These are phyloP conservation scores for Ramaria rubella DNA, from an alignment of 768 basidiomycete species.

Conservation along the genomic window DNA sequence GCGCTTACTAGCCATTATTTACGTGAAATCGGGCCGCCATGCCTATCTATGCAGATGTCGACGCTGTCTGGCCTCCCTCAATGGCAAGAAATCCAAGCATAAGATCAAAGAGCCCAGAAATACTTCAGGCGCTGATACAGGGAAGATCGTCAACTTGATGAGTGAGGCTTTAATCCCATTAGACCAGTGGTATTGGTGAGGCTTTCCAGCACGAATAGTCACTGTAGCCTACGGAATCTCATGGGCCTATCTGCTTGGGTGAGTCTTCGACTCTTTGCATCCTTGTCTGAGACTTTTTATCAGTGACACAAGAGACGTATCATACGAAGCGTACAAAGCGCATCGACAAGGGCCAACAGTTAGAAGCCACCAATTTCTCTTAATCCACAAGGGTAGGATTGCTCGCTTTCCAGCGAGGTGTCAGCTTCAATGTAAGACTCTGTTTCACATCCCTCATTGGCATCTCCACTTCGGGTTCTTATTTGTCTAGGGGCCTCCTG, in stretches of 20 bases:
- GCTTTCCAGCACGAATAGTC: constrained; percentile 68
- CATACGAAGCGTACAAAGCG: constrained; percentile 77
- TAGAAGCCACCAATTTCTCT: constrained; percentile 64
- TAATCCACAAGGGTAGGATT: constrained; percentile 63
- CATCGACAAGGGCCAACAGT: constrained; percentile 55
- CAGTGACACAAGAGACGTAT: constrained; percentile 50
- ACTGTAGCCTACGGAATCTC: constrained; percentile 75
- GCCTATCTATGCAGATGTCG: constrained; percentile 52
- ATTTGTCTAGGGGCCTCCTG: constrained; percentile 62
- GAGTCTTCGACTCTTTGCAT: constrained; percentile 14
- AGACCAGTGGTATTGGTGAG: constrained; percentile 81
- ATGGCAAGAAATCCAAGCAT: too few relatives aligned
- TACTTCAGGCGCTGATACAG: too few relatives aligned
- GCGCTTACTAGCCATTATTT: constrained; percentile 50
- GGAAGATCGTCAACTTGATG: too few relatives aligned
- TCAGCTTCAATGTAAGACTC: constrained; percentile 65
- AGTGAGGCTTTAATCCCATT: too few relatives aligned
- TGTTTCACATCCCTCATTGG: background rate
- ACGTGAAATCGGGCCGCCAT: constrained; percentile 36
- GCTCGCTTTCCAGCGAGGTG: constrained; percentile 67
- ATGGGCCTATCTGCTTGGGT: constrained; percentile 73
- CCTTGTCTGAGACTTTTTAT: background rate
- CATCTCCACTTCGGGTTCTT: background rate
- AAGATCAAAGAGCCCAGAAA: too few relatives aligned
- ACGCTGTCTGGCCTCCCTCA: too few relatives aligned